phyloP scores from a whole-genome alignment of 2,329 filamentous ascomycete genomes.

The Aureobasidium vineae region DNA sequence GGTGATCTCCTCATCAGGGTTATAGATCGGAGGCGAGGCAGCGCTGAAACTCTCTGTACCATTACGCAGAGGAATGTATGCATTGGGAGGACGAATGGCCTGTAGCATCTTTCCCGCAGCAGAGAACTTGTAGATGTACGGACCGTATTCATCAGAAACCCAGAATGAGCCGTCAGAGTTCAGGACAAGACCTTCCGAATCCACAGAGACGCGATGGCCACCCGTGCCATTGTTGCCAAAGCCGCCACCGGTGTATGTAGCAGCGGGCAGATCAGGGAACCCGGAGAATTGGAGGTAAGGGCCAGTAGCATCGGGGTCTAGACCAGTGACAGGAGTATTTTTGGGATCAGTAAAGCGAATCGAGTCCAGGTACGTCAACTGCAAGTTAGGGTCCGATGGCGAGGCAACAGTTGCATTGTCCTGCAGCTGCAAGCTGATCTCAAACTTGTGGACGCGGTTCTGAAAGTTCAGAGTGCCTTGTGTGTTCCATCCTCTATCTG shows the following conservation, averaged over 20 bases:
- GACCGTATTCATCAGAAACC: conserved; percentile 69
- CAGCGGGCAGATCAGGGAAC: conserved; percentile 62
- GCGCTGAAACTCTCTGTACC: conserved; percentile 61
- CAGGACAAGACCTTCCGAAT: conserved; percentile 66
- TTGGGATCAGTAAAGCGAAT: conserved; percentile 63
- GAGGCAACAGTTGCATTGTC: conserved; percentile 51
- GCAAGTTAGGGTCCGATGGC: conserved; percentile 60
- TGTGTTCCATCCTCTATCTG: conserved; percentile 70
- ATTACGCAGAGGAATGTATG: conserved; percentile 64
- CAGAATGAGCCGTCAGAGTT: conserved; percentile 62
- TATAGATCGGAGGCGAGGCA: conserved; percentile 61
- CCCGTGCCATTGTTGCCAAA: conserved; percentile 62
- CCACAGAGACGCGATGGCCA: conserved; percentile 59
- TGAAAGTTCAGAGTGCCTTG: conserved; percentile 68
- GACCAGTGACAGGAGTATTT: conserved; percentile 61
- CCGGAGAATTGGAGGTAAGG: conserved; percentile 53
- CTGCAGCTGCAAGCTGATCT: conserved; percentile 57
- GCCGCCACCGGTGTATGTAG: conserved; percentile 65
- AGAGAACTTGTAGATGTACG: conserved; percentile 67
- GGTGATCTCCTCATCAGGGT: conserved; percentile 48
- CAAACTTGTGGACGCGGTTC: conserved; percentile 66
- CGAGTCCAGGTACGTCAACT: conserved; percentile 62
- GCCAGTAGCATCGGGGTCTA: conserved; percentile 59
- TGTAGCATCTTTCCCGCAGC: conserved; percentile 57
- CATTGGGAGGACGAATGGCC: conserved; percentile 64